Evolutionary conservation across 2,329 filamentous ascomycete species (phyloP).

Genomic region (Cytospora schulzeri): DNA sequence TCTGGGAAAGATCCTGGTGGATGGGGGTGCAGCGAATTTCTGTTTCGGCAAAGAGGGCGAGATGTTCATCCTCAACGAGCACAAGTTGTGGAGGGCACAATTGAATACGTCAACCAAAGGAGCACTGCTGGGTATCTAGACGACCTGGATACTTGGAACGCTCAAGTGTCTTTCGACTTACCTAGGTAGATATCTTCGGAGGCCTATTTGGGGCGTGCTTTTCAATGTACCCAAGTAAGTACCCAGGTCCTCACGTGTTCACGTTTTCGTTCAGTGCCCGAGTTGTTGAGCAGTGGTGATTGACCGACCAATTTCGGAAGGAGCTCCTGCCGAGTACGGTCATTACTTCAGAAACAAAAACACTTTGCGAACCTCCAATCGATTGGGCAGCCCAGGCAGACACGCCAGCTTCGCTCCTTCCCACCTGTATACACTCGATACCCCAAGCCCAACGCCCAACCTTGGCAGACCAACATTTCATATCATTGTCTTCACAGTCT

Average conservation of each 20-base stretch:
- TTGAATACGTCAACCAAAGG: slow-evolving; percentile 35
- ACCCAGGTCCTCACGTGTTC: too few species aligned
- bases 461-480: too few species aligned
- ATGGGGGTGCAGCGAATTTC: slow-evolving; percentile 49
- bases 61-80: slow-evolving; percentile 52
- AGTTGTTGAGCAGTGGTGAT: neutral
- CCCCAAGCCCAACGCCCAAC: too few species aligned
- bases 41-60: slow-evolving; percentile 48
- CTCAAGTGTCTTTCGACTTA: too few species aligned
- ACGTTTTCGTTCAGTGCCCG: neutral
- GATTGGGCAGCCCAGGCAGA: neutral
- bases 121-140: slow-evolving; percentile 30
- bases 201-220: too few species aligned
- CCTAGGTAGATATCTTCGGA: too few species aligned
- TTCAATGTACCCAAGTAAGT: too few species aligned
- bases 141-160: too few species aligned
- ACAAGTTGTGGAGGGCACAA: slow-evolving; percentile 44
- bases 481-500: too few species aligned
- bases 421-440: neutral
- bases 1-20: slow-evolving; percentile 47
- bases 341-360: too few species aligned
- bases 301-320: neutral
- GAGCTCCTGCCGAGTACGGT: neutral
- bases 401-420: neutral
- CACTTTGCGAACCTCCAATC: too few species aligned